A percentile compares a stretch with the other conserved stretches of the same genome.
These are phyloP conservation scores for Fistulina hepatica DNA, from an alignment of 1,284 basidiomycete species.

Conservation along the genomic window DNA sequence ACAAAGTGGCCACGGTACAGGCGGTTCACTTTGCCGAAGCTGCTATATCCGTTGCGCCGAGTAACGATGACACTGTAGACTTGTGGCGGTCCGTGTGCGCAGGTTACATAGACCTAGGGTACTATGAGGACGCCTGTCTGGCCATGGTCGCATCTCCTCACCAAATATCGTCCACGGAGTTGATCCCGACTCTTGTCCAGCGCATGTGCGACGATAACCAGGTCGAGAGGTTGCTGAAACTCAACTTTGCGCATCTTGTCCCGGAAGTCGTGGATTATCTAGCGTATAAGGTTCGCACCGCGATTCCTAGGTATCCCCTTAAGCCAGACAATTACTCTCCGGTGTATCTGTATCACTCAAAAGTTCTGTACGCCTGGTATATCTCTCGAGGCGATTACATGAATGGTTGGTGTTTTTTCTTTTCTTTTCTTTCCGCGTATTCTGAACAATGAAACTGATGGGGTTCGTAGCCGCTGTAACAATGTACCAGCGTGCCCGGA, in stretches of 20 bases:
- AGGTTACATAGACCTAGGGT: slow-evolving; percentile 59
- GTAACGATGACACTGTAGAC: slow-evolving; percentile 42
- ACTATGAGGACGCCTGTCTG: slow-evolving; percentile 81
- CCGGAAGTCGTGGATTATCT: slow-evolving; percentile 85
- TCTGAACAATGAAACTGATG: slow-evolving; percentile 10
- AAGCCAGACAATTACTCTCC: slow-evolving; percentile 92
- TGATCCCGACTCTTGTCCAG: slow-evolving; percentile 71
- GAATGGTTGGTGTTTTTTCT: slow-evolving; percentile 48
- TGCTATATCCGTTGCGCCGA: slow-evolving; percentile 59
- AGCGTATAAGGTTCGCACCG: slow-evolving; percentile 84
- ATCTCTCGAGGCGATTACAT: slow-evolving; percentile 79
- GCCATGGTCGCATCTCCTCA: slow-evolving; percentile 65
- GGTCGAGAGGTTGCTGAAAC: slow-evolving; percentile 67
- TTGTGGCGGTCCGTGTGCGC: slow-evolving; percentile 76
- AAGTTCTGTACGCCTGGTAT: slow-evolving; percentile 94
- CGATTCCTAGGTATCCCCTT: too few relatives aligned
- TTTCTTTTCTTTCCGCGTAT: slow-evolving; percentile 7
- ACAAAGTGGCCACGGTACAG: slow-evolving; percentile 41
- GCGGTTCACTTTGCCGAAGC: slow-evolving; percentile 68
- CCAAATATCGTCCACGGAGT: slow-evolving; percentile 70
- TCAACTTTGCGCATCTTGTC: slow-evolving; percentile 81
- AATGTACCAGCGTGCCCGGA: slow-evolving; percentile 91
- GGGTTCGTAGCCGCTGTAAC: slow-evolving; percentile 61
- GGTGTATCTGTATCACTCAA: slow-evolving; percentile 78
- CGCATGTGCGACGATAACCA: slow-evolving; percentile 90